Conservation (phyloP, 768 basidiomycete species). For the Boletus patriciae region DNA sequence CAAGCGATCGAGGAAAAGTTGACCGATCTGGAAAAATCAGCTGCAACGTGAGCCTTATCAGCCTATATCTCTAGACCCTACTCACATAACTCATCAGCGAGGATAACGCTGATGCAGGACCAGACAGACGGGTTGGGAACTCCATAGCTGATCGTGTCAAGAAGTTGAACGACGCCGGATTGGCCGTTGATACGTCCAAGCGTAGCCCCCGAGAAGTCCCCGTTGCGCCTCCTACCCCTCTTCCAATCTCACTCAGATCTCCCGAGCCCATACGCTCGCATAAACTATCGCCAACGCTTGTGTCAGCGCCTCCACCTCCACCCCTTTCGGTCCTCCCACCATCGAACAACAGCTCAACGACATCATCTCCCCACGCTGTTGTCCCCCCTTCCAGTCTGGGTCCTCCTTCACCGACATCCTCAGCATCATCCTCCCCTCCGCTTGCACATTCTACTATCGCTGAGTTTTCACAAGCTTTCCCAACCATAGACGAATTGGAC, state of each 20-base stretch:
- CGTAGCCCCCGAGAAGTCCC: constrained; percentile 56
- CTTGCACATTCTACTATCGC: constrained; percentile 42
- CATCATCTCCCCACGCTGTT: constrained; percentile 59
- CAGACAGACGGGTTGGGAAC: constrained; percentile 50
- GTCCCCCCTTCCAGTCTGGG: constrained; percentile 72
- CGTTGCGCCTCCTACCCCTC: constrained; percentile 34
- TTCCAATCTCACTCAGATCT: constrained; percentile 27
- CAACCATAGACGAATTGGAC: constrained; percentile 75
- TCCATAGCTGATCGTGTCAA: constrained; percentile 82
- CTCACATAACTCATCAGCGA: constrained; percentile 19
- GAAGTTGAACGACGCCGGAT: constrained; percentile 69
- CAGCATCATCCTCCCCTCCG: constrained; percentile 63
- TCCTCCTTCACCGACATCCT: constrained; percentile 73
- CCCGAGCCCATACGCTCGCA: constrained; percentile 35
- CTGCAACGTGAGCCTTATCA: constrained; percentile 28
- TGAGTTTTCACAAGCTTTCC: constrained; percentile 67
- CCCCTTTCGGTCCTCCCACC: constrained; percentile 15
- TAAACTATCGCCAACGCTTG: constrained; percentile 40
- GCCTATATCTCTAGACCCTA: constrained; percentile 1
- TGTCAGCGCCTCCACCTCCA: constrained; percentile 31
- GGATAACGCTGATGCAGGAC: constrained; percentile 28
- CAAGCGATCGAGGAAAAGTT: constrained; percentile 48
- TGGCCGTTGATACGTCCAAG: constrained; percentile 58
- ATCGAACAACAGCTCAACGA: constrained; percentile 32
- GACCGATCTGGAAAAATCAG: constrained; percentile 44